Evolutionary conservation across 148 eudicot genomes (phyloP).

Genomic region (Drosera capensis): DNA sequence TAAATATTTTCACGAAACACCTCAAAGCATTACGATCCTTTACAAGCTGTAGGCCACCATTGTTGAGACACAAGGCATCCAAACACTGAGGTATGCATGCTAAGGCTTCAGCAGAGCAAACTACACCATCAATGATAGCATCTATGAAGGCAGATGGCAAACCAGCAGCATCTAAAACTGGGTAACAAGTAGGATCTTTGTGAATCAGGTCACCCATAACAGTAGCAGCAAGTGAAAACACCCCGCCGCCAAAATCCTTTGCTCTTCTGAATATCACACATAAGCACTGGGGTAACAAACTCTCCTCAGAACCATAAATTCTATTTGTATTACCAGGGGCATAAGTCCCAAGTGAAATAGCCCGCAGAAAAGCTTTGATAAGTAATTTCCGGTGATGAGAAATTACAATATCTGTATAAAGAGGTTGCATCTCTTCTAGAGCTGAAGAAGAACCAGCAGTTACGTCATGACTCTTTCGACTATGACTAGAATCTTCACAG

Average conservation of each 20-base stretch:
- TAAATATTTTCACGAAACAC: slow-evolving; percentile 93
- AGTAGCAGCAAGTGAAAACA: slow-evolving; percentile 87
- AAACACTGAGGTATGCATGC: slow-evolving; percentile 95
- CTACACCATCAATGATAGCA: slow-evolving; percentile 83
- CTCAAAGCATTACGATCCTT: slow-evolving; percentile 80
- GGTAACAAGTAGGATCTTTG: slow-evolving; percentile 88
- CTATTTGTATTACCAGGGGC: slow-evolving; percentile 82
- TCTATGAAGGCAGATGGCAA: slow-evolving; percentile 80
- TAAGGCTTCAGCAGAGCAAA: slow-evolving; percentile 90
- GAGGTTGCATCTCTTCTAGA: slow-evolving; percentile 52
- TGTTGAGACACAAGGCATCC: slow-evolving; percentile 91
- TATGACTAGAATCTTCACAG: slow-evolving; percentile 27
- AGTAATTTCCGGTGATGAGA: slow-evolving; percentile 69
- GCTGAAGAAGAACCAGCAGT: slow-evolving; percentile 23
- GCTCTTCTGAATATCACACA: slow-evolving; percentile 73
- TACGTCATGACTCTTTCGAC: slow-evolving; percentile 15
- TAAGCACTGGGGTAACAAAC: slow-evolving; percentile 79
- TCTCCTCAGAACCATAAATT: slow-evolving; percentile 82
- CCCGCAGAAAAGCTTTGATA: slow-evolving; percentile 89
- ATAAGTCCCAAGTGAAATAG: slow-evolving; percentile 90
- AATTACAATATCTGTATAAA: slow-evolving; percentile 76
- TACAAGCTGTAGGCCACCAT: slow-evolving; percentile 83
- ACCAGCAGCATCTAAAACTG: slow-evolving; percentile 77
- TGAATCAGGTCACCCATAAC: slow-evolving; percentile 94
- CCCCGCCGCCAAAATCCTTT: slow-evolving; percentile 97